Evolutionary conservation across 1,284 basidiomycete species (phyloP), one percentile per base, ranked within the genome.

Genomic region (Cronartium quercuum): DNA sequence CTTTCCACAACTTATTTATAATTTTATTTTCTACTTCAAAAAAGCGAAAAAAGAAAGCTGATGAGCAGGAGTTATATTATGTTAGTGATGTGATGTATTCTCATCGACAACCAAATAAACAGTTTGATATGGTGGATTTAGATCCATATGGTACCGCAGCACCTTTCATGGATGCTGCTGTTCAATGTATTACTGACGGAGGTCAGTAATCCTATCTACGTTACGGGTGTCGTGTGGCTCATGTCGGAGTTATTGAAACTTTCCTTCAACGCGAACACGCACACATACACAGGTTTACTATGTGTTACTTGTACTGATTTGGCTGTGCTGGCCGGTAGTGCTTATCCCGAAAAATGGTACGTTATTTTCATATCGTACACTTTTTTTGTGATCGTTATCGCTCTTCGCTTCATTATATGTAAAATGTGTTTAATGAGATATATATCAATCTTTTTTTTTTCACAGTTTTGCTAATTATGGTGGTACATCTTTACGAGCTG

Each of bases 111-210:
- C 88, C 88, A 55, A 85, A 85, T 55, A 84, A 86, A 12, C 88
- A 90, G 5, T 94, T 97, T 44, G 94, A 98, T 78, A 91, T 94
- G 40, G 89, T 99, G 24, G 96, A 99, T 81, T 86, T 99, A 18
- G 95, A 98, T 81, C 96, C 96, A 0, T 99, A 98, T 81, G 96
- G 96, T 0, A 95, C 93, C 5, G 96, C 96, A 0, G 90, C 93
- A 2, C 94, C 94, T 0, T 99, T 99, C 82, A 88, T 98, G 40
- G 96, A 99, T 79, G 90, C 89, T n/a, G 93, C 95, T 0, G 89
- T 98, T n/a, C 93, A 96, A 79, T 88, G 88, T 71, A 86, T 98
- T 2, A 87, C 87, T 34, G 94, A 96, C 78, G 92, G 90, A 80
- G 94, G 92, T 89, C 67, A 77, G 84, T 77, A 24, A 35, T 40